Evolutionary conservation across 352 stramenopile genomes (phyloP).

Genomic region (Aphanomyces euteiches): DNA sequence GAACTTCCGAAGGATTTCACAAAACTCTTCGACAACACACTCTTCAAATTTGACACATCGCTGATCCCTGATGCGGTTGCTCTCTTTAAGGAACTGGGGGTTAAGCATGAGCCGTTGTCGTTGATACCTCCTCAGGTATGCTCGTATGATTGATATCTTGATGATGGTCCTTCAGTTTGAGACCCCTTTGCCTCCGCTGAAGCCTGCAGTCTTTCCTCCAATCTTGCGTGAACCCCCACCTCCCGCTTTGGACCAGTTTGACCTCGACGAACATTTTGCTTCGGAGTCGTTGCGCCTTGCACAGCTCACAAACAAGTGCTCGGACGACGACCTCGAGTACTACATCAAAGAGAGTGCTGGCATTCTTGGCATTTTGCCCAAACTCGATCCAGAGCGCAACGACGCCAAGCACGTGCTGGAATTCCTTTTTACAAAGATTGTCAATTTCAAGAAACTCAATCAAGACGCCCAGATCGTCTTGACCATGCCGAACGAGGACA

Average conservation of each 20-base stretch:
- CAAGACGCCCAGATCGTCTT: slow-evolving; percentile 45
- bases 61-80: slow-evolving; percentile 92
- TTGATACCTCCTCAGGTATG: slow-evolving; percentile 88
- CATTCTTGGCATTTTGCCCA: slow-evolving; percentile 86
- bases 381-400: slow-evolving; percentile 61
- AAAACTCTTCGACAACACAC: slow-evolving; percentile 88
- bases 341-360: slow-evolving; percentile 91
- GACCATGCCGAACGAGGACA: not conserved
- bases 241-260: slow-evolving; percentile 93
- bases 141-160: not conserved
- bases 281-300: slow-evolving; percentile 88
- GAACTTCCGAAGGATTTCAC: slow-evolving; percentile 94
- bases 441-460: slow-evolving; percentile 92
- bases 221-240: slow-evolving; percentile 84
- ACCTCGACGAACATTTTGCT: slow-evolving; percentile 96
- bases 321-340: slow-evolving; percentile 92
- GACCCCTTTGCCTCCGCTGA: slow-evolving; percentile 88
- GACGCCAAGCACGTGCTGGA: slow-evolving; percentile 89
- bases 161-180: slow-evolving; percentile 72
- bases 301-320: slow-evolving; percentile 95
- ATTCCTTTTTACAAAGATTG: slow-evolving; percentile 89
- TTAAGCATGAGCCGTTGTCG: slow-evolving; percentile 94
- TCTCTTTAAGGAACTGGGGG: slow-evolving; percentile 87
- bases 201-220: slow-evolving; percentile 92
- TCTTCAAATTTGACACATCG: slow-evolving; percentile 95